These are phyloP conservation scores for Salvia miltiorrhiza DNA, from an alignment of 257 asterid species.

Conservation along the genomic window DNA sequence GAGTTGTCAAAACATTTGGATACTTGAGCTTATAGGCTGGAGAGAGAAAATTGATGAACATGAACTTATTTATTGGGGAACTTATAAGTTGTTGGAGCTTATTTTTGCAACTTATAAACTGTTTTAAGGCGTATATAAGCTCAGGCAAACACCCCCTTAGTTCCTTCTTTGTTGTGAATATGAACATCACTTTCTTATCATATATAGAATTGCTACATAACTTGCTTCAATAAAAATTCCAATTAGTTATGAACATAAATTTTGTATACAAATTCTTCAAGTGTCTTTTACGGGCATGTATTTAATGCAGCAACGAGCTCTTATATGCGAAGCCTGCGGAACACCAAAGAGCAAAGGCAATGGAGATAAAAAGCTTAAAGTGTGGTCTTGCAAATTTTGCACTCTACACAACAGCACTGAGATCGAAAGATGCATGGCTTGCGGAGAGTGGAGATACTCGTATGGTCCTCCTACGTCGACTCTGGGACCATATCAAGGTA, in stretches of 20 bases:
- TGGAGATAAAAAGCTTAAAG: conserved; percentile 29
- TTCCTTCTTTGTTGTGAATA: background rate
- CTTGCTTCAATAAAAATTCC: background rate
- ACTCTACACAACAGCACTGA: conserved; percentile 55
- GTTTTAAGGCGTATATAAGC: no score
- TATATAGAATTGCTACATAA: background rate
- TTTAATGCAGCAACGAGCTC: conserved; percentile 48
- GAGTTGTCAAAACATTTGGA: no score
- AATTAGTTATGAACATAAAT: background rate
- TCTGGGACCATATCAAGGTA: conserved; percentile 41
- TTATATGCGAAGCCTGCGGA: conserved; percentile 66
- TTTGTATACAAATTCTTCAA: background rate
- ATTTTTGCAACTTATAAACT: no score
- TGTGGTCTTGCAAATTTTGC: conserved; percentile 84
- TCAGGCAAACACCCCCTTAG: no score
- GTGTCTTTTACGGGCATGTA: background rate
- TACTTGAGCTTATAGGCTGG: no score
- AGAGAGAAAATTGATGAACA: no score
- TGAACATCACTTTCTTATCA: background rate
- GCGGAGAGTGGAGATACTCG: conserved; percentile 90
- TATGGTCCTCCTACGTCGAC: conserved; percentile 64
- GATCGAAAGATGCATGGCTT: conserved; percentile 62
- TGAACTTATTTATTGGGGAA: no score
- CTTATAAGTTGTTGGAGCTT: no score
- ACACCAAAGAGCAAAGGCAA: conserved; percentile 33